Percentiles rank a stretch among this genome's conserved stretches.
Conservation (phyloP, 768 basidiomycete genomes). For the Fomitopsis serialis region DNA sequence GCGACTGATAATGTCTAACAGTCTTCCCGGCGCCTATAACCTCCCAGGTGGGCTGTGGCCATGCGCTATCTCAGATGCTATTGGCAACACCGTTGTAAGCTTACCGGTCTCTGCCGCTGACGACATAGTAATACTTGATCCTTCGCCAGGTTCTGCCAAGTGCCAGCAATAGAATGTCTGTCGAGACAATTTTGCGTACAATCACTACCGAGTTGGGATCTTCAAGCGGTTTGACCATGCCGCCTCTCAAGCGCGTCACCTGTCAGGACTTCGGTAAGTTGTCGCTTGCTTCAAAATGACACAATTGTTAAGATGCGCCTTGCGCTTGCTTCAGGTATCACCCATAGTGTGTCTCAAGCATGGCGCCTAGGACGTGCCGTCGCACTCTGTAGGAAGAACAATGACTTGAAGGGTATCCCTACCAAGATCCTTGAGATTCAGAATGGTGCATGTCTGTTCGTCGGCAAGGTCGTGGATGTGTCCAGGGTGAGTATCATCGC, state of each 20-base stretch:
- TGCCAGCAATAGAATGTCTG: constrained; percentile 15
- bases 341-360: constrained; percentile 50
- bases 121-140: background rate
- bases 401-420: constrained; percentile 31
- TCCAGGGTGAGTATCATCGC: constrained; percentile 6
- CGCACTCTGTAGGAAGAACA: constrained; percentile 42
- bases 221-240: constrained; percentile 23
- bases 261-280: constrained; percentile 21
- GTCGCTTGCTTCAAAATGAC: too few relatives aligned
- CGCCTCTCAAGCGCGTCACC: constrained; percentile 17
- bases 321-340: constrained; percentile 22
- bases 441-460: constrained; percentile 41
- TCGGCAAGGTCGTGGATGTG: constrained; percentile 56
- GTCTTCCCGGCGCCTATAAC: constrained; percentile 22
- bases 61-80: constrained; percentile 29
- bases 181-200: constrained; percentile 22
- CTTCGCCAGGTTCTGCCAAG: constrained; percentile 13
- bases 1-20: background rate
- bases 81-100: constrained; percentile 31
- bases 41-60: constrained; percentile 26
- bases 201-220: constrained; percentile 26
- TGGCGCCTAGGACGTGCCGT: constrained; percentile 63
- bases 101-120: background rate
- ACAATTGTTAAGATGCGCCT: too few relatives aligned
- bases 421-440: constrained; percentile 25